Evolutionary conservation across 805 yeast species (phyloP).

Genomic region (Nakazawaea ernobii): DNA sequence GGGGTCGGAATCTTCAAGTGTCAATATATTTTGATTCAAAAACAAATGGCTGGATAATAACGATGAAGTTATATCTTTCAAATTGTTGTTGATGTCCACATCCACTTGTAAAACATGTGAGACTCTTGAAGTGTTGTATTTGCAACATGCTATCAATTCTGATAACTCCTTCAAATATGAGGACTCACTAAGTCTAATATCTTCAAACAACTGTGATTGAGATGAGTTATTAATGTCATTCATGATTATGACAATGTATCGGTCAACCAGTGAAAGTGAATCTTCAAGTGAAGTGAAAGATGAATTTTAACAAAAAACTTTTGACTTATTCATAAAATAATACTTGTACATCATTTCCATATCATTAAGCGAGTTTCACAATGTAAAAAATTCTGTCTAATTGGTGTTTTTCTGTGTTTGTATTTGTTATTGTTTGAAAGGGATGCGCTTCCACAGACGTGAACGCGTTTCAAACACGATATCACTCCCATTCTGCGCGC

Average conservation of each 20-base stretch:
- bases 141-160: conserved; percentile 4
- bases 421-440: no score
- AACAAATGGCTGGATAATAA: conserved; percentile 1
- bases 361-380: no score
- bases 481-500: no score
- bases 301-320: neutral
- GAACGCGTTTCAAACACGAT: no score
- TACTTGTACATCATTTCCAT: no score
- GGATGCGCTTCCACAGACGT: no score
- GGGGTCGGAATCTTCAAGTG: neutral
- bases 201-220: neutral
- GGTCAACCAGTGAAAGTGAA: neutral
- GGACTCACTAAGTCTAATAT: neutral
- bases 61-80: neutral
- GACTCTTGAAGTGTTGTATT: neutral
- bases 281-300: neutral
- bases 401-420: no score
- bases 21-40: neutral
- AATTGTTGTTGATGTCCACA: conserved; percentile 1
- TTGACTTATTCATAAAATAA: no score
- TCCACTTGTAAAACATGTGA: conserved; percentile 2
- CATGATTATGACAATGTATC: neutral
- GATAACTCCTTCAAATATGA: conserved; percentile 4
- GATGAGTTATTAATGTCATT: neutral
- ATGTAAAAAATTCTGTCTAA: no score